Conservation (phyloP, 2,329 filamentous ascomycete species). For the Fusarium tjaetaba region DNA sequence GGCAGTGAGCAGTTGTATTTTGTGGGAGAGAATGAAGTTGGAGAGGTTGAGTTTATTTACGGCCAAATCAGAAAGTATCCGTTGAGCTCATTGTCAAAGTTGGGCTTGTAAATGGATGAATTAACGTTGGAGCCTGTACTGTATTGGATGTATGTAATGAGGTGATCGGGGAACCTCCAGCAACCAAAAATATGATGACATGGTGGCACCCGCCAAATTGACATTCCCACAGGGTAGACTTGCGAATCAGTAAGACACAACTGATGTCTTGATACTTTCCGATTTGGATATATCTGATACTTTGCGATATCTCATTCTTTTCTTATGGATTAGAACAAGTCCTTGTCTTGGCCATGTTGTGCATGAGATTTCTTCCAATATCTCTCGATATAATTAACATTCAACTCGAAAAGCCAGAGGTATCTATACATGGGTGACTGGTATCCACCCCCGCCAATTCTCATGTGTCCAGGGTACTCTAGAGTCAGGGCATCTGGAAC, state of each 20-base stretch:
- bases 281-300: not conserved
- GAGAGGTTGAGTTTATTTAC: not conserved
- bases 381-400: too few relatives aligned
- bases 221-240: slow-evolving; percentile 8
- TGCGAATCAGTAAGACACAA: not conserved
- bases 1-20: not conserved
- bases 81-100: slow-evolving; percentile 7
- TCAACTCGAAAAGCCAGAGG: not conserved
- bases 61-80: not conserved
- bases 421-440: not conserved
- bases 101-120: slow-evolving; percentile 13
- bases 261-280: not conserved
- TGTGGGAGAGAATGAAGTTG: not conserved
- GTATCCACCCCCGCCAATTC: slow-evolving; percentile 32
- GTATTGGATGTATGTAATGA: not conserved
- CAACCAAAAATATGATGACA: slow-evolving; percentile 25
- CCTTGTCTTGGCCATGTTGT: not conserved
- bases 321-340: not conserved
- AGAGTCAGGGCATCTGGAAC: not conserved
- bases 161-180: slow-evolving; percentile 14
- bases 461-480: slow-evolving; percentile 10
- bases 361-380: not conserved
- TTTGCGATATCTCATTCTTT: not conserved
- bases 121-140: not conserved
- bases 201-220: slow-evolving; percentile 1